phyloP scores from a whole-genome alignment of 306 rosid species.

The Lathyrus oleraceus region DNA sequence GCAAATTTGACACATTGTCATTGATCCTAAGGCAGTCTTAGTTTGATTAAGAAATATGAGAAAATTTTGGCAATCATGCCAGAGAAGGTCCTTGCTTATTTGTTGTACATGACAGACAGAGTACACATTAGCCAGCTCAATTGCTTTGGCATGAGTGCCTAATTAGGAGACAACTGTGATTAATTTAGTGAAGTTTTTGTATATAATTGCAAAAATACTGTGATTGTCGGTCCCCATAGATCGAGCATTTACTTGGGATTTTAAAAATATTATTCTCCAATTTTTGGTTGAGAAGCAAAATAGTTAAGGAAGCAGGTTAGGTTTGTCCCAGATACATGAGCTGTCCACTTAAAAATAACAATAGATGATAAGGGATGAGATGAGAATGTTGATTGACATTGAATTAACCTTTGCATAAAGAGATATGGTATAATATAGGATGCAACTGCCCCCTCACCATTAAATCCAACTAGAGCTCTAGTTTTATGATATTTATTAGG shows the following conservation, averaged over 20 bases:
- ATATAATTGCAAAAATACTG: constrained; percentile 38
- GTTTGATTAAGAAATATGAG: constrained; percentile 15
- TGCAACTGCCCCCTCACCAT: too few relatives aligned
- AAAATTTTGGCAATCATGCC: constrained; percentile 40
- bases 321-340: constrained; percentile 35
- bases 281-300: constrained; percentile 32
- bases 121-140: constrained; percentile 92
- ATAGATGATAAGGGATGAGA: background rate
- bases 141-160: constrained; percentile 66
- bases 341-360: constrained; percentile 34
- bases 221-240: constrained; percentile 41
- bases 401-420: background rate
- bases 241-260: constrained; percentile 55
- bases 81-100: constrained; percentile 24
- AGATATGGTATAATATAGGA: too few relatives aligned
- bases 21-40: constrained; percentile 34
- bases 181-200: constrained; percentile 32
- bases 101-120: constrained; percentile 50
- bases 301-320: constrained; percentile 38
- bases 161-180: constrained; percentile 54
- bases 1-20: constrained; percentile 42
- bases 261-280: constrained; percentile 46
- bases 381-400: background rate
- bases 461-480: too few relatives aligned
- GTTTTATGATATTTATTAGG: too few relatives aligned